A percentile compares a stretch with the other conserved stretches of the same genome.
These are phyloP conservation scores for Gremmenia infestans DNA, from an alignment of 2,329 filamentous ascomycete genomes.

Conservation along the genomic window DNA sequence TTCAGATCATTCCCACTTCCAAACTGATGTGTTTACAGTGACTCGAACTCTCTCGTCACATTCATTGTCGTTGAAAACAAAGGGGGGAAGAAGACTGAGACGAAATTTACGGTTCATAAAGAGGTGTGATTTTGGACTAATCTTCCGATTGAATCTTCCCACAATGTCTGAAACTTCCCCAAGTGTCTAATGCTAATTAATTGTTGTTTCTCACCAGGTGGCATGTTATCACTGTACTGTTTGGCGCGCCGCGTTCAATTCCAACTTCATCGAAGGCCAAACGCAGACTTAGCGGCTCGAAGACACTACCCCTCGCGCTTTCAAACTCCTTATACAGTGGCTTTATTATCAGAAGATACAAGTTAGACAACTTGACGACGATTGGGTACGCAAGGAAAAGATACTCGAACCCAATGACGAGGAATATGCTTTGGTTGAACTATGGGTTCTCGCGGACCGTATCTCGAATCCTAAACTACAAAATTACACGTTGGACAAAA, in stretches of 20 bases:
- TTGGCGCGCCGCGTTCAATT: background rate
- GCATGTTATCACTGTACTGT: background rate
- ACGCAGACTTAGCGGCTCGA: slow-evolving; percentile 2
- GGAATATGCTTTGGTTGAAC: background rate
- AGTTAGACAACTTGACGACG: background rate
- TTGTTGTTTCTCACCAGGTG: background rate
- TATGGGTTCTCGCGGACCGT: slow-evolving; percentile 12
- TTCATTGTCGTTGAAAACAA: background rate
- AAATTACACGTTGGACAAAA: background rate
- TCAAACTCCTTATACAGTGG: slow-evolving; percentile 3
- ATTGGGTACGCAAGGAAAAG: no score
- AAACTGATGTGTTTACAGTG: background rate
- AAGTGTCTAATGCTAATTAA: background rate
- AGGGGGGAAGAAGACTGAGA: background rate
- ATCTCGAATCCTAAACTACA: slow-evolving; percentile 4
- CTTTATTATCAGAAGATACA: slow-evolving; percentile 1
- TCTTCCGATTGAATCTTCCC: background rate
- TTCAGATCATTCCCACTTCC: background rate
- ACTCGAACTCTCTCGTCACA: background rate
- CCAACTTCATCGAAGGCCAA: background rate
- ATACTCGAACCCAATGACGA: background rate
- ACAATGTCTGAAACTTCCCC: background rate
- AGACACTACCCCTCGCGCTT: background rate
- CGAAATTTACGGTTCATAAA: background rate
- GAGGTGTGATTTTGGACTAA: background rate